phyloP scores from a whole-genome alignment of 2,329 filamentous ascomycete genomes.

The Penicillium digitatum region DNA sequence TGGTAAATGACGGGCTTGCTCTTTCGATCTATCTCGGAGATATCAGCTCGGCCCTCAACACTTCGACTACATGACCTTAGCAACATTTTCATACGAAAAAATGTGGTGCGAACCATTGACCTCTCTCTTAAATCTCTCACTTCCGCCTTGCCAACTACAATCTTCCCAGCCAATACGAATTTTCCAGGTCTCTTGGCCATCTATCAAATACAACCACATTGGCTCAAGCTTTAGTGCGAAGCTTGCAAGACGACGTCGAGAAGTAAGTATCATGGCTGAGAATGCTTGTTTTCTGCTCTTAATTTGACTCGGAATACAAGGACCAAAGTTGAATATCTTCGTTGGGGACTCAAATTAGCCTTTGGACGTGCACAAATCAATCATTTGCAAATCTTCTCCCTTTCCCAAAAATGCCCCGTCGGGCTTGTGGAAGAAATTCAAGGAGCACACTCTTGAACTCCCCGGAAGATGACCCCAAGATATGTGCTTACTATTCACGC shows the following conservation, averaged over 20 bases:
- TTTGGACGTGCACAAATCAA: background rate
- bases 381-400: background rate
- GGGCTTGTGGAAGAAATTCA: background rate
- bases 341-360: background rate
- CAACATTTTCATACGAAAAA: background rate
- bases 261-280: background rate
- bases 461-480: background rate
- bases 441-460: background rate
- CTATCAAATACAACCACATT: background rate
- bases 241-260: background rate
- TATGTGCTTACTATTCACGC: background rate
- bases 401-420: background rate
- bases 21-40: too few relatives aligned
- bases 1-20: too few relatives aligned
- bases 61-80: background rate
- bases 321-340: background rate
- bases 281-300: background rate
- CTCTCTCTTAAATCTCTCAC: background rate
- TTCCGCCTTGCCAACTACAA: background rate
- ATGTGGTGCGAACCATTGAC: too few relatives aligned
- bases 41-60: too few relatives aligned
- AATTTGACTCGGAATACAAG: background rate
- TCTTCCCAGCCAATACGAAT: background rate
- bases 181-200: background rate
- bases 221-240: background rate